Conservation (phyloP, 2,329 filamentous ascomycete species). For the Cladosporium sp. region DNA sequence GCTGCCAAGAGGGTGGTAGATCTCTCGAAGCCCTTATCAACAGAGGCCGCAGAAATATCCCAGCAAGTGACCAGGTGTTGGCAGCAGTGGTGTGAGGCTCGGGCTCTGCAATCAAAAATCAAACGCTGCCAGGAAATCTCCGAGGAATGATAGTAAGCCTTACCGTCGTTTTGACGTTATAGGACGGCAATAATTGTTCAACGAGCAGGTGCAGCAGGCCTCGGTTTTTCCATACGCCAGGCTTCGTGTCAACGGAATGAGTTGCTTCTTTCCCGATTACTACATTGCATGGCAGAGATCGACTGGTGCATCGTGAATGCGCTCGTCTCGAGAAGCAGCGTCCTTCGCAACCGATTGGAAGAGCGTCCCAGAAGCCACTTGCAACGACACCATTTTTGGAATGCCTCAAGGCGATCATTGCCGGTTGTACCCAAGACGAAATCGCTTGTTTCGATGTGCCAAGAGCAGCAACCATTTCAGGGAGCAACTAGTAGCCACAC, state of each 20-base stretch:
- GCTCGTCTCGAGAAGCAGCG: not conserved
- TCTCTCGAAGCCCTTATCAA: not conserved
- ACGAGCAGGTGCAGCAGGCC: not conserved
- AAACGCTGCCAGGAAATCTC: not conserved
- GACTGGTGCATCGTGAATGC: not conserved
- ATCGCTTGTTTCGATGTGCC: not conserved
- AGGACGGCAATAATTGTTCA: not conserved
- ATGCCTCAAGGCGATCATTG: not conserved
- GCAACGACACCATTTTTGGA: not conserved
- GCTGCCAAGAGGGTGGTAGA: not conserved
- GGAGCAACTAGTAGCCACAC: not conserved
- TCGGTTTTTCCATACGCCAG: not conserved
- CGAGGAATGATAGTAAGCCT: not conserved
- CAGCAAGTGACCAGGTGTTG: not conserved
- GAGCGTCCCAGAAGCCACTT: not conserved
- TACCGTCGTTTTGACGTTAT: not conserved
- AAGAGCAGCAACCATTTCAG: not conserved
- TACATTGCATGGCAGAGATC: not conserved
- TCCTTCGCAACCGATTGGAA: not conserved
- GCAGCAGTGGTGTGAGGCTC: not conserved
- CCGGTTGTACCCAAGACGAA: not conserved
- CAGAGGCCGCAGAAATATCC: not conserved
- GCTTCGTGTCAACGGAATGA: not conserved
- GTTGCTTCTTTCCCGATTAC: too few species aligned
- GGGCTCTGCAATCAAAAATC: not conserved